Percentiles rank a stretch among this genome's conserved stretches.
These are phyloP conservation scores for Podila verticillata DNA, from an alignment of 192 early-diverging fungal genomes.

Conservation along the genomic window DNA sequence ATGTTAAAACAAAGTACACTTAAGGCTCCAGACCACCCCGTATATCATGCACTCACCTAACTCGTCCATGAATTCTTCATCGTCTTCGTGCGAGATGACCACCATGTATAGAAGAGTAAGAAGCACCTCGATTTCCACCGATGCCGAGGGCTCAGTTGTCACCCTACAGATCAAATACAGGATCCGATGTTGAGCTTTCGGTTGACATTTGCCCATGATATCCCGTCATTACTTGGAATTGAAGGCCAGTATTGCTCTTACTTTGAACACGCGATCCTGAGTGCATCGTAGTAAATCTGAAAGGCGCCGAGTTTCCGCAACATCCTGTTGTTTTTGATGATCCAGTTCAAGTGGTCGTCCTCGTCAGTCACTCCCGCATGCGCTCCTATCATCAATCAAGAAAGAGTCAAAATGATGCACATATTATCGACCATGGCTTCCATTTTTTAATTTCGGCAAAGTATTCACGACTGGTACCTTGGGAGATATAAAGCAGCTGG, in stretches of 20 bases:
- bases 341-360: constrained; percentile 63
- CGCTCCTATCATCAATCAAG: constrained; percentile 8
- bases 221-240: too few relatives aligned
- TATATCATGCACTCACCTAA: constrained; percentile 48
- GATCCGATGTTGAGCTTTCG: too few relatives aligned
- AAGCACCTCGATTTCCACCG: constrained; percentile 56
- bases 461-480: constrained; percentile 58
- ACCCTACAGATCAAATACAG: constrained; percentile 8
- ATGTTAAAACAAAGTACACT: not conserved
- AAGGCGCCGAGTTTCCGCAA: constrained; percentile 68
- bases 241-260: not conserved
- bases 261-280: constrained; percentile 64
- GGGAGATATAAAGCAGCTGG: constrained; percentile 70
- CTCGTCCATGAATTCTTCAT: constrained; percentile 60
- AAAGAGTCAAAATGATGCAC: not conserved
- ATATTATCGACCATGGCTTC: not conserved
- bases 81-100: constrained; percentile 60
- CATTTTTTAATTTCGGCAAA: not conserved
- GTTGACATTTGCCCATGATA: too few relatives aligned
- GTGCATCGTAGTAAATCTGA: constrained; percentile 61
- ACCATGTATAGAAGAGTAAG: constrained; percentile 75
- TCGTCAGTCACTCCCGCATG: constrained; percentile 31
- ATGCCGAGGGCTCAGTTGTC: constrained; percentile 21
- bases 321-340: constrained; percentile 66
- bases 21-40: too few relatives aligned